These are phyloP conservation scores for Diutina rugosa DNA, from an alignment of 1,139 yeast species.

Conservation along the genomic window DNA sequence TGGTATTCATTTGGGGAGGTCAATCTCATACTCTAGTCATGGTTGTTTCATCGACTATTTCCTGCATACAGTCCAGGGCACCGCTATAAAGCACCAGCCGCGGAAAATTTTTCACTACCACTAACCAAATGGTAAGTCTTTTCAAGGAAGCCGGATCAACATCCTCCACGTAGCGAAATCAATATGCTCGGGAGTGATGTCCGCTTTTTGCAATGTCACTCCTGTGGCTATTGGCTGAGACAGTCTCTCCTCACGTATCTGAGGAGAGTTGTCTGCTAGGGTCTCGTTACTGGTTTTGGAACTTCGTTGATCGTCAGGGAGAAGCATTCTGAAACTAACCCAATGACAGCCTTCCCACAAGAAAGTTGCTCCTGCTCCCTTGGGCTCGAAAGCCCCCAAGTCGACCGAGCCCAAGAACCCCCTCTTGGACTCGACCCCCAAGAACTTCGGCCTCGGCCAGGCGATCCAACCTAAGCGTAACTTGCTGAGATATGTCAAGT, in stretches of 20 bases:
- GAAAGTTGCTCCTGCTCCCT: slow-evolving; percentile 91
- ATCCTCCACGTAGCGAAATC: slow-evolving; percentile 2
- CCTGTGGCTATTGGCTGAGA: slow-evolving; percentile 3
- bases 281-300: slow-evolving; percentile 2
- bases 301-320: slow-evolving; percentile 2
- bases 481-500: slow-evolving; percentile 90
- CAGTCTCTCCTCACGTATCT: neutral
- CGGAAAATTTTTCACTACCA: neutral
- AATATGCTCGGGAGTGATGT: slow-evolving; percentile 2
- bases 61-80: no score
- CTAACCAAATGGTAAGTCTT: slow-evolving; percentile 1
- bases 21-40: no score
- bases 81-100: neutral
- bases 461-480: slow-evolving; percentile 89
- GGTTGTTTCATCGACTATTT: no score
- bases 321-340: slow-evolving; percentile 2
- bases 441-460: slow-evolving; percentile 95
- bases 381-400: slow-evolving; percentile 37
- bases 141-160: neutral
- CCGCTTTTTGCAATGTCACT: neutral
- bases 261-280: neutral
- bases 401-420: slow-evolving; percentile 45
- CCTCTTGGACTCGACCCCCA: slow-evolving; percentile 76
- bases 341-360: slow-evolving; percentile 12
- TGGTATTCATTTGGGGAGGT: no score